phyloP scores from a whole-genome alignment of 2,329 filamentous ascomycete genomes.

The Cladophialophora immunda region DNA sequence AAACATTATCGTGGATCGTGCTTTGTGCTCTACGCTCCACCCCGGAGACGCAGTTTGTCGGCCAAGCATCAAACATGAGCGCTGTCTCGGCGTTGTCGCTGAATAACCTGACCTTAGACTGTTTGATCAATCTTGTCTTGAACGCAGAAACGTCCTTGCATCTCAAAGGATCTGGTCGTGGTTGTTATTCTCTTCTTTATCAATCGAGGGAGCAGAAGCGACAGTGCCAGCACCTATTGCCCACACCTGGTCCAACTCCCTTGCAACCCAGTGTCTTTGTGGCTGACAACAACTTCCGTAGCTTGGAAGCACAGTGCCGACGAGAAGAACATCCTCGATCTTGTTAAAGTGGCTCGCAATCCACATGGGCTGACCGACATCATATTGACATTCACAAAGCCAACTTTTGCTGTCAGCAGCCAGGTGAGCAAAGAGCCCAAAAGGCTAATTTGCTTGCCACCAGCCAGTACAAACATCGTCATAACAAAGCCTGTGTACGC shows the following conservation, averaged over 20 bases:
- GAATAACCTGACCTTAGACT: constrained; percentile 1
- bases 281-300: not conserved
- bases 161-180: not conserved
- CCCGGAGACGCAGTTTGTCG: constrained; percentile 14
- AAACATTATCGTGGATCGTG: constrained; percentile 17
- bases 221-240: not conserved
- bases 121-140: not conserved
- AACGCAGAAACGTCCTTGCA: not conserved
- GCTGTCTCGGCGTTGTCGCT: not conserved
- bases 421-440: not conserved
- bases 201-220: not conserved
- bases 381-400: not conserved
- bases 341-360: not conserved
- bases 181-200: not conserved
- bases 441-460: not conserved
- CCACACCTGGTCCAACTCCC: not conserved
- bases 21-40: constrained; percentile 20
- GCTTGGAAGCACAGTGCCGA: not conserved
- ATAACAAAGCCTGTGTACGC: not conserved
- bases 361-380: not conserved
- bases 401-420: not conserved
- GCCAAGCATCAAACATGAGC: constrained; percentile 7
- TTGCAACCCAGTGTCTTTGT: not conserved
- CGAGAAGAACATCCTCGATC: not conserved
- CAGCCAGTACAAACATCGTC: not conserved